These are phyloP conservation scores for Piromyces finnis DNA, from an alignment of 192 early-diverging fungal species.

Conservation along the genomic window DNA sequence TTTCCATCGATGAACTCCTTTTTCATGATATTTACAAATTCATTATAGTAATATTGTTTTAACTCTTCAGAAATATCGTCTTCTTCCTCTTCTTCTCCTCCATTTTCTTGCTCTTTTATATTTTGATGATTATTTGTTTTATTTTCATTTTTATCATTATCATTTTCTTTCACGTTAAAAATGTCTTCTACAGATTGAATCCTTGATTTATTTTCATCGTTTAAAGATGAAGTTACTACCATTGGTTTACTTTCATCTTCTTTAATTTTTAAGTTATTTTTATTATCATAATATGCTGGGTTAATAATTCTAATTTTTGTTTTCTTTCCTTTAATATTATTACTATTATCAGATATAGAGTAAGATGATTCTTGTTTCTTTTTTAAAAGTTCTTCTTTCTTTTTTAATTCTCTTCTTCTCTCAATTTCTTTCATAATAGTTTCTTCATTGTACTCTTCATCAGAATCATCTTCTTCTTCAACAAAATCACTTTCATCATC, in stretches of 20 bases:
- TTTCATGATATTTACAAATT: background rate
- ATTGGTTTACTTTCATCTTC: too few species aligned
- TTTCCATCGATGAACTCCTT: background rate
- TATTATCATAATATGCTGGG: background rate
- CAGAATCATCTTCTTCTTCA: background rate
- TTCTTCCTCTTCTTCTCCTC: background rate
- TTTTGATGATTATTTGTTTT: background rate
- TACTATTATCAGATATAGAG: background rate
- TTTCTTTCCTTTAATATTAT: background rate
- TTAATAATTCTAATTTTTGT: background rate
- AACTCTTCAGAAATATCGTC: background rate
- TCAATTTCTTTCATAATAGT: background rate
- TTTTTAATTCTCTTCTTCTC: background rate
- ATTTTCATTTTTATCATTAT: background rate
- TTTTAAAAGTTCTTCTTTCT: background rate
- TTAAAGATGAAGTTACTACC: too few species aligned
- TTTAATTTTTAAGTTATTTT: too few species aligned
- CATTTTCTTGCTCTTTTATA: too few species aligned
- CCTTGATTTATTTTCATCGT: background rate
- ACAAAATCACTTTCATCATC: background rate
- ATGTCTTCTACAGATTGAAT: background rate
- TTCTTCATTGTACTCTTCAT: background rate
- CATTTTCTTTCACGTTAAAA: background rate
- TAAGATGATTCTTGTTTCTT: background rate
- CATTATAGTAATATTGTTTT: background rate